Base-by-base conservation (phyloP, 805 yeast species). In the Saccharomycopsis fodiens region DNA sequence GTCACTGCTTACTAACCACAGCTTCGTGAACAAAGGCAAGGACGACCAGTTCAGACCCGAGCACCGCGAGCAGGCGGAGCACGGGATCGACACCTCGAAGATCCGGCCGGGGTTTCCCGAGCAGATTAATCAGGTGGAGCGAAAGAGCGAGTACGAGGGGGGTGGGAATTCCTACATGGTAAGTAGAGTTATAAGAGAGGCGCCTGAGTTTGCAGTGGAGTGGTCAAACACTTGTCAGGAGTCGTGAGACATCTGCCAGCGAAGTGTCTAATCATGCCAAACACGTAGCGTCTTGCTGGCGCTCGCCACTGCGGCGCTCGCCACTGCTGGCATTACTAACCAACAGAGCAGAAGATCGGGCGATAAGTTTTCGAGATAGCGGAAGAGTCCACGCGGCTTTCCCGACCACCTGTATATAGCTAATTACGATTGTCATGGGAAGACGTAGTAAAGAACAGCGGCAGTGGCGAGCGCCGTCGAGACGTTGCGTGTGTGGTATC, bases 91-190 rank as follows among this genome's bases (percentile, higher is more conserved):
- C 49, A 55, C 62, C 20, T 67, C 74, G 1, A 61, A 60, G 39
- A 60, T 66, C 10, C 70, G 70, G 52, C 84, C 83, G 1, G 85
- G 85, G 1, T 70, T 76, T 44, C 82, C 82, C 8, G 63, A 59
- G 38, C 59, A 63, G 13, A 65, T 64, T 1, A 58, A 60, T 4
- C 57, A 55, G 20, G 64, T 62, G 19, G 55, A 62, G 37, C 64
- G 88, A 50, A 77, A 78, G 51, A 75, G 82, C 44, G 78, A 73
- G 55, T 84, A 72, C 56, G 85, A 80, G 54, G 91, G 88, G 3
- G 69, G 82, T 1, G 85, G 86, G 1, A 65, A 66, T 45, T 73
- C 85, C 40, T 79, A 79, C 46, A 16, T 23, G 31, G 37, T 34
- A 34, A 34, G 37, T 34, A 6, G 20, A 12, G 6, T 25, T 25